Conservation (phyloP, 2,329 filamentous ascomycete genomes). For the Nectriaceae sp. region DNA sequence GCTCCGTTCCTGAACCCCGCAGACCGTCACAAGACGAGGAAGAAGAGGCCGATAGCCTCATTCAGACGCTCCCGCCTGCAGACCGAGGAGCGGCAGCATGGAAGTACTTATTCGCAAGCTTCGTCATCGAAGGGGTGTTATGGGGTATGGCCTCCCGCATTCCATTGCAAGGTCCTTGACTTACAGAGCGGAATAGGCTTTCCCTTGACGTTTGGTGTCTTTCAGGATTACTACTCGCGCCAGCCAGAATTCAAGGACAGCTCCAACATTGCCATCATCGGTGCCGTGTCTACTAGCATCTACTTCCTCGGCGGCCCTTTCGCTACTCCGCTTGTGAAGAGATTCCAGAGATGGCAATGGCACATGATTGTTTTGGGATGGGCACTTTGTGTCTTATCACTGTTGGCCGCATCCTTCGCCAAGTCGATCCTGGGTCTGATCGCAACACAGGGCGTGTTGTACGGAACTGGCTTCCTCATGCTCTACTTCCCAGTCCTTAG, state of each 20-base stretch:
- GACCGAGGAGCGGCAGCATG: conserved; percentile 22
- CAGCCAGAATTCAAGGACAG: conserved; percentile 13
- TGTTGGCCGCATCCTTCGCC: conserved; percentile 27
- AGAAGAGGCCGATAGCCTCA: conserved; percentile 11
- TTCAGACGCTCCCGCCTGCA: conserved; percentile 18
- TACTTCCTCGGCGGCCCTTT: conserved; percentile 18
- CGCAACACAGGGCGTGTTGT: conserved; percentile 31
- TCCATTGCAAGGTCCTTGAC: neutral
- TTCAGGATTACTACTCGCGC: conserved; percentile 18
- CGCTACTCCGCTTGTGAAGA: conserved; percentile 13
- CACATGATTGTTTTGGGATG: conserved; percentile 13
- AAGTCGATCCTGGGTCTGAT: conserved; percentile 22
- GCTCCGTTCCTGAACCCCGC: no score
- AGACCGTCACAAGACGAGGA: no score
- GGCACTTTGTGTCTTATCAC: conserved; percentile 9
- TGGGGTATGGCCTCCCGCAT: conserved; percentile 18
- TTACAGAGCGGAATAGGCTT: conserved; percentile 9
- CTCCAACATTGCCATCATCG: conserved; percentile 14
- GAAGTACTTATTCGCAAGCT: conserved; percentile 23
- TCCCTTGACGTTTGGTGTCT: conserved; percentile 18
- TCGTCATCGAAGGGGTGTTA: conserved; percentile 24
- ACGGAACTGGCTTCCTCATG: conserved; percentile 40
- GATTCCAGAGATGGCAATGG: conserved; percentile 15
- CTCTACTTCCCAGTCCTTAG: conserved; percentile 41
- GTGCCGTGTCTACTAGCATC: conserved; percentile 16